Evolutionary conservation across 495 filamentous ascomycete species (phyloP).

Genomic region (Durotheca rogersii): DNA sequence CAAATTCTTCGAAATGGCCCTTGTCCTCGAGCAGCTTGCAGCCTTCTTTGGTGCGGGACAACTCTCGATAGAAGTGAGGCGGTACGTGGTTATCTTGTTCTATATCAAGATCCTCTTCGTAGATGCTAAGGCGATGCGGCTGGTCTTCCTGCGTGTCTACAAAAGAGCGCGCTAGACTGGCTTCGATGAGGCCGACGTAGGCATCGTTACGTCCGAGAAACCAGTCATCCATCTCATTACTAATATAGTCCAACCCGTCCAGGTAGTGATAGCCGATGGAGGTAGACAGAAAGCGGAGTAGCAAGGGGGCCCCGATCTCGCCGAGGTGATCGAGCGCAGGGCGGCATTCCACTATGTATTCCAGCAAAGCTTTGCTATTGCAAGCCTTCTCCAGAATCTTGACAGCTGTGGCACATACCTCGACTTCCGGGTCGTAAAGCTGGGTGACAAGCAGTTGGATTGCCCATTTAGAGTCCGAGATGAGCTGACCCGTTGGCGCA

Average conservation of each 20-base stretch:
- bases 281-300: constrained; percentile 90
- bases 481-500: constrained; percentile 39
- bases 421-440: constrained; percentile 93
- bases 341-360: constrained; percentile 93
- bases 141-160: constrained; percentile 62
- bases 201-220: constrained; percentile 92
- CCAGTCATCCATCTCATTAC: constrained; percentile 99
- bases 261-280: constrained; percentile 97
- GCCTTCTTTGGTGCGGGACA: constrained; percentile 88
- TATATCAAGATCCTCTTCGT: constrained; percentile 54
- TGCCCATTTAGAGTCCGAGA: constrained; percentile 78
- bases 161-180: constrained; percentile 87
- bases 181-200: constrained; percentile 93
- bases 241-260: constrained; percentile 95
- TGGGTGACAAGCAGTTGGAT: constrained; percentile 95
- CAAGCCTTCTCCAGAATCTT: constrained; percentile 97
- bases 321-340: constrained; percentile 95
- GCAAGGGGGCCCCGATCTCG: constrained; percentile 91
- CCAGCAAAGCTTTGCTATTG: constrained; percentile 82
- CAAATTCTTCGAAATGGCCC: constrained; percentile 94
- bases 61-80: constrained; percentile 94
- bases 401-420: constrained; percentile 92
- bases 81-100: constrained; percentile 66
- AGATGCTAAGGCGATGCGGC: constrained; percentile 52
- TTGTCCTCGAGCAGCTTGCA: constrained; percentile 88